Base-by-base conservation (phyloP, 495 filamentous ascomycete species). In the Aspergillus sclerotiicarbonarius region DNA sequence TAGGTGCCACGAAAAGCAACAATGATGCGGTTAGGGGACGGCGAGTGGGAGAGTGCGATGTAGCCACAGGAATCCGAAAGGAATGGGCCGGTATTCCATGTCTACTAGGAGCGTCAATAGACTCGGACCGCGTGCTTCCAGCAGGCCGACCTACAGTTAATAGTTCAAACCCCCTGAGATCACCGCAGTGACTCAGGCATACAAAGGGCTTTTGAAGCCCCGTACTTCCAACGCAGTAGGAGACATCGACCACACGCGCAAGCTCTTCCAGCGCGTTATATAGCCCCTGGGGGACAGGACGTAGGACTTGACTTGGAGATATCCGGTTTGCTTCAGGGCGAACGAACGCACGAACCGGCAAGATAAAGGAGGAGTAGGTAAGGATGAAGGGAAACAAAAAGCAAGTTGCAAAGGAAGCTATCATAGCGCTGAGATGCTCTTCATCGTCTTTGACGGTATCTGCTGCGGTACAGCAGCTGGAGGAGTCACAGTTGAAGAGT, bases 1-100 rank as follows among this genome's bases (percentile, higher is more conserved):
- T 97, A 97, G 12, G 94, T 98, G 10, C 95, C 94, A 18, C 94
- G 84, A 64, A 98, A 98, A 12, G 92, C 93, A n/a, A 98, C 80
- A 29, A 98, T 79, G 54, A 98, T 91, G 57, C 84, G 79, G 18
- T 77, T 77, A 10, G 71, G 61, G 0, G 73, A 77, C 1, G 84
- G 81, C 5, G 73, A 54, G 66, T 96, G 90, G 46, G 91, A 91
- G 31, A 98, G 76, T 0, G 89, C 94, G 50, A 98, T 84, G 73
- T 94, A 98, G 58, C 94, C 94, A 71, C 92, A 97, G 59, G 89
- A 93, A 71, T 98, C 94, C 45, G 88, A 88, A 62, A 97, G 77
- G 16, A 96, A 77, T 12, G 87, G 77, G 6, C 95, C 94, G 0
- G 94, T 96, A 63, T 93, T 91, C 88, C 90, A 98, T 44, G 92